These are phyloP conservation scores for Lichtheimia ramosa DNA, from an alignment of 371 early-diverging fungal species.

Conservation along the genomic window DNA sequence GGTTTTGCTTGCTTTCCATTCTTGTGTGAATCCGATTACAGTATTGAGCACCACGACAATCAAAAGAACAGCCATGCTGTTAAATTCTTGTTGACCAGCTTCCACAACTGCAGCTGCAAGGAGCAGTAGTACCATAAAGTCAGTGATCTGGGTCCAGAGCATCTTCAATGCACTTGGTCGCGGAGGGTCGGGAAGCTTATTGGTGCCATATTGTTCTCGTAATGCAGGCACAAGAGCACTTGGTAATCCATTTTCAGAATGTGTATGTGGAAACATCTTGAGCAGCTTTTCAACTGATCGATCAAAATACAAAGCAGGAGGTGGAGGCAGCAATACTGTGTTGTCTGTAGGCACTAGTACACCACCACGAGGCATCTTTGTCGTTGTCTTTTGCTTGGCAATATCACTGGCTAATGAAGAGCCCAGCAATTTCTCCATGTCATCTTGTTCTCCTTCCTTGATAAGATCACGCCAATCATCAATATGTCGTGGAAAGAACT, in stretches of 20 bases:
- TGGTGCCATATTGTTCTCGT: conserved; percentile 81
- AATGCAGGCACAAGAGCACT: conserved; percentile 52
- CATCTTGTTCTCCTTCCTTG: conserved; percentile 72
- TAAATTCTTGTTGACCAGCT: conserved; percentile 72
- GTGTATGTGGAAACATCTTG: conserved; percentile 80
- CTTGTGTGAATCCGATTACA: conserved; percentile 88
- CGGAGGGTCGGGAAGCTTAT: conserved; percentile 78
- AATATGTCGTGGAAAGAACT: conserved; percentile 47
- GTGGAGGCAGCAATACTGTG: conserved; percentile 48
- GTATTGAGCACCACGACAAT: conserved; percentile 86
- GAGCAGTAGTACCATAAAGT: conserved; percentile 90
- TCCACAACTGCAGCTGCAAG: conserved; percentile 70
- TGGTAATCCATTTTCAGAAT: conserved; percentile 68
- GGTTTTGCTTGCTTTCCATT: conserved; percentile 89
- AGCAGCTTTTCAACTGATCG: conserved; percentile 69
- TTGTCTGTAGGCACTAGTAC: conserved; percentile 18
- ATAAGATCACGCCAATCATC: conserved; percentile 90
- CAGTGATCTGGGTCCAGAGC: conserved; percentile 84
- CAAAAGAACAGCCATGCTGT: conserved; percentile 77
- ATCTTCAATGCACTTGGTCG: conserved; percentile 75
- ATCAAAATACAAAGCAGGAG: conserved; percentile 88
- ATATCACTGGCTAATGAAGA: conserved; percentile 35
- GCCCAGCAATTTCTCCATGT: conserved; percentile 62
- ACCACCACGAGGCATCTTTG: conserved; percentile 26
- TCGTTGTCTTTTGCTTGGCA: conserved; percentile 15